Evolutionary conservation across 164 flowering plant species (phyloP).

Genomic region (Tetracentron sinense): DNA sequence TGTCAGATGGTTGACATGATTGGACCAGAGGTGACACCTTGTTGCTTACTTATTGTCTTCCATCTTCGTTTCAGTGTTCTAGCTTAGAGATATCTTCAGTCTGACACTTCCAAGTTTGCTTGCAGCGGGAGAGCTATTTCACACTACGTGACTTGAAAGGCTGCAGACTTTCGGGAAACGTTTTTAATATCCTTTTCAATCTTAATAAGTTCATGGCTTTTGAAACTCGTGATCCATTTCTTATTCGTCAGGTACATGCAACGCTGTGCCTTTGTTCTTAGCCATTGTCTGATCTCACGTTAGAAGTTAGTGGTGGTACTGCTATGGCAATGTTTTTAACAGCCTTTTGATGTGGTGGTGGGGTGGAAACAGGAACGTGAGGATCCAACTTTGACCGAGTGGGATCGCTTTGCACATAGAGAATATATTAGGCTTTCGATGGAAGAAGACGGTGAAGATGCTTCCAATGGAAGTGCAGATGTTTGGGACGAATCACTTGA

Average conservation of each 20-base stretch:
- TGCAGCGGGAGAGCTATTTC: slow-evolving; percentile 67
- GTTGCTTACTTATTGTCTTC: neutral
- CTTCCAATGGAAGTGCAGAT: slow-evolving; percentile 95
- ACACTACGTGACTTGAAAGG: slow-evolving; percentile 77
- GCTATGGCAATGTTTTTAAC: slow-evolving; percentile 19
- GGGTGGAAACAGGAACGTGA: slow-evolving; percentile 94
- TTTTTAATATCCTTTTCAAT: slow-evolving; percentile 93
- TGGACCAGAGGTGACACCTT: slow-evolving; percentile 65
- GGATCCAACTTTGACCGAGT: slow-evolving; percentile 91
- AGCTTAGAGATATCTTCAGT: neutral
- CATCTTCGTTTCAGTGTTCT: slow-evolving; percentile 1
- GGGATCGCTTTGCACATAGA: slow-evolving; percentile 98
- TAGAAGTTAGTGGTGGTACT: neutral
- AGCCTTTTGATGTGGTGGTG: slow-evolving; percentile 12
- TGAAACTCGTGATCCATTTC: slow-evolving; percentile 95
- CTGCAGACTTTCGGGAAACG: slow-evolving; percentile 81
- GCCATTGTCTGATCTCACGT: neutral
- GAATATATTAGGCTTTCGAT: slow-evolving; percentile 94
- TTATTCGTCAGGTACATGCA: slow-evolving; percentile 82
- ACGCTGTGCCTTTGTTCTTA: slow-evolving; percentile 1
- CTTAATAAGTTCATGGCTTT: slow-evolving; percentile 95
- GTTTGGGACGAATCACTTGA: slow-evolving; percentile 97
- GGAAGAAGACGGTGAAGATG: slow-evolving; percentile 98
- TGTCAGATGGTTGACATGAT: slow-evolving; percentile 99
- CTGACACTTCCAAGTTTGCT: slow-evolving; percentile 12